phyloP scores from a whole-genome alignment of 2,329 filamentous ascomycete genomes.

The Fusarium subglutinans region DNA sequence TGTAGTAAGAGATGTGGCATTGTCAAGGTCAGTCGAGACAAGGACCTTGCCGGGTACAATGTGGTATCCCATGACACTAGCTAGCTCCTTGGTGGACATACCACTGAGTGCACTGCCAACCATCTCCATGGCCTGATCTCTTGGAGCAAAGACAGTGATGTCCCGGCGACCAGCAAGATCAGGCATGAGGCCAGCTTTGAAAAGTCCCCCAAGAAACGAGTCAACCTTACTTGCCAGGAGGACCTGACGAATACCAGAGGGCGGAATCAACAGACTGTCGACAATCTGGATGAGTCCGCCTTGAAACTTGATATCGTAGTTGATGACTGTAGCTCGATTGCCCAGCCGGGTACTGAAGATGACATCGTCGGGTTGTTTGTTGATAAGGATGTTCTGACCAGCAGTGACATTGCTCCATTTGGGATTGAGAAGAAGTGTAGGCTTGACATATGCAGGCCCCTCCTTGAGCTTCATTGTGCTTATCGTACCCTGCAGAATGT shows the following conservation, averaged over 20 bases:
- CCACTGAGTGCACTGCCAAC: slow-evolving; percentile 63
- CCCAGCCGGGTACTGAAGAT: slow-evolving; percentile 62
- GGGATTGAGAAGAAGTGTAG: slow-evolving; percentile 54
- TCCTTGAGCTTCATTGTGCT: slow-evolving; percentile 48
- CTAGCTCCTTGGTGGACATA: slow-evolving; percentile 58
- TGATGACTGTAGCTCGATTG: slow-evolving; percentile 53
- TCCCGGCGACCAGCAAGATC: slow-evolving; percentile 53
- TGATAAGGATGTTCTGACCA: slow-evolving; percentile 59
- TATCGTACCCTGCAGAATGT: slow-evolving; percentile 66
- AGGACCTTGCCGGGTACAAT: slow-evolving; percentile 65
- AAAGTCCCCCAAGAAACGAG: slow-evolving; percentile 51
- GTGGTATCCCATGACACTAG: slow-evolving; percentile 70
- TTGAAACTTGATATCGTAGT: slow-evolving; percentile 57
- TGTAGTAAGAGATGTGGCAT: slow-evolving; percentile 45
- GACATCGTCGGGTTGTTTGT: slow-evolving; percentile 54
- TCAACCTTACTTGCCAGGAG: slow-evolving; percentile 57
- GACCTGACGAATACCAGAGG: slow-evolving; percentile 58
- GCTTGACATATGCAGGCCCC: slow-evolving; percentile 51
- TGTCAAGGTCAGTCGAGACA: slow-evolving; percentile 57
- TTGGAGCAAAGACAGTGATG: slow-evolving; percentile 72
- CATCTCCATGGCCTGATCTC: slow-evolving; percentile 66
- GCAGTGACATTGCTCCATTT: slow-evolving; percentile 59
- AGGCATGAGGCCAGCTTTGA: slow-evolving; percentile 47
- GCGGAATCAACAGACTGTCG: slow-evolving; percentile 61
- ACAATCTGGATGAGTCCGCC: slow-evolving; percentile 63